These are phyloP conservation scores for Leersia perrieri DNA, from an alignment of 176 grass and related monocot genomes.

Conservation along the genomic window DNA sequence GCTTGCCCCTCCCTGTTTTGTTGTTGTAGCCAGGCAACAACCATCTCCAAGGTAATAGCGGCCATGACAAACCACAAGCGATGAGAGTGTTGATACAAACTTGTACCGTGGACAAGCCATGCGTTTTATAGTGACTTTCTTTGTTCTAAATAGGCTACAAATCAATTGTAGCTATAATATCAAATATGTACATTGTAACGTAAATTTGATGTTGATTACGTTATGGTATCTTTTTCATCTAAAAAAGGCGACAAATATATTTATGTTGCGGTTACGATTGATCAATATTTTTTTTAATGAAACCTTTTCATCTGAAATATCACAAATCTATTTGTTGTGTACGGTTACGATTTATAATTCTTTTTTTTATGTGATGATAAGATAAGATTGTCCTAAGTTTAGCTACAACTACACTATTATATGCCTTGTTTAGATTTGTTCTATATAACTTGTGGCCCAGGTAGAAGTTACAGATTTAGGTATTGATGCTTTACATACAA, in stretches of 20 bases:
- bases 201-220: not conserved
- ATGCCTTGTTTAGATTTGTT: too few species aligned
- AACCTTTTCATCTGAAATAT: too few species aligned
- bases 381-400: too few species aligned
- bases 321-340: too few species aligned
- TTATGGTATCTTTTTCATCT: too few species aligned
- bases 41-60: not conserved
- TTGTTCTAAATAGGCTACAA: not conserved
- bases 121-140: not conserved
- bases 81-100: not conserved
- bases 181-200: not conserved
- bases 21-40: not conserved
- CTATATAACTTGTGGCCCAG: too few species aligned
- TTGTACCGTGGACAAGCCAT: not conserved
- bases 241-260: too few species aligned
- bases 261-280: not conserved
- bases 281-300: not conserved
- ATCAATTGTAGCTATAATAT: not conserved
- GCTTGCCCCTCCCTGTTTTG: not conserved
- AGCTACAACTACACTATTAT: too few species aligned
- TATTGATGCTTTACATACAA: too few species aligned
- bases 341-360: too few species aligned
- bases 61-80: not conserved
- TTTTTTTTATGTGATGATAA: not conserved
- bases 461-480: too few species aligned